Percentiles rank a stretch among this genome's conserved stretches.
phyloP scores from a whole-genome alignment of 2,329 filamentous ascomycete species.

The Paecilomyces sp. region DNA sequence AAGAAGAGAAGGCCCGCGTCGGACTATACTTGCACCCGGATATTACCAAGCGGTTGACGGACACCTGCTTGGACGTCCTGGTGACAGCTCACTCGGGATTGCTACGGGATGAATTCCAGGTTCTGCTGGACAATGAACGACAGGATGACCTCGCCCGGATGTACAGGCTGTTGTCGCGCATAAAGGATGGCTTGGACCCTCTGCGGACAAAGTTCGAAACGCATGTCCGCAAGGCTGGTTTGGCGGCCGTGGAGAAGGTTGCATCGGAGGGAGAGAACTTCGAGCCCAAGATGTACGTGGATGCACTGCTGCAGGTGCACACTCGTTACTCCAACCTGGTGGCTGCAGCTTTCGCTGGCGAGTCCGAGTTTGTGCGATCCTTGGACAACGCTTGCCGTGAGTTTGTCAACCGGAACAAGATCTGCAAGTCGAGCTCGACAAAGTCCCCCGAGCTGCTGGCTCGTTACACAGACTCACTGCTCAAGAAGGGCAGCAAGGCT shows the following conservation, averaged over 20 bases:
- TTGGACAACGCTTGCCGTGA: constrained; percentile 95
- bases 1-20: constrained; percentile 92
- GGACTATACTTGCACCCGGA: constrained; percentile 86
- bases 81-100: constrained; percentile 81
- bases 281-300: constrained; percentile 94
- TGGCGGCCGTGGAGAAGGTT: constrained; percentile 84
- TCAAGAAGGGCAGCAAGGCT: constrained; percentile 84
- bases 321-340: constrained; percentile 88
- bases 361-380: constrained; percentile 93
- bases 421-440: constrained; percentile 88
- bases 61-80: constrained; percentile 78
- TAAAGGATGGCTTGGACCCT: constrained; percentile 85
- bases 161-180: constrained; percentile 85
- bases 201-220: constrained; percentile 81
- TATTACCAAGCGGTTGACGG: constrained; percentile 76
- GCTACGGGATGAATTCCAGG: constrained; percentile 92
- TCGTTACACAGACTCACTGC: constrained; percentile 86
- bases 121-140: constrained; percentile 85
- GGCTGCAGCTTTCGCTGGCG: constrained; percentile 85
- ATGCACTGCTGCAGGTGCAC: constrained; percentile 89
- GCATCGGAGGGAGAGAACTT: constrained; percentile 80
- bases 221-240: constrained; percentile 83
- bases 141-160: constrained; percentile 94
- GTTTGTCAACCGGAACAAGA: constrained; percentile 95
- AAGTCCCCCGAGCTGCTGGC: constrained; percentile 91